Conservation (phyloP, 257 asterid genomes). For the Salvia splendens region DNA sequence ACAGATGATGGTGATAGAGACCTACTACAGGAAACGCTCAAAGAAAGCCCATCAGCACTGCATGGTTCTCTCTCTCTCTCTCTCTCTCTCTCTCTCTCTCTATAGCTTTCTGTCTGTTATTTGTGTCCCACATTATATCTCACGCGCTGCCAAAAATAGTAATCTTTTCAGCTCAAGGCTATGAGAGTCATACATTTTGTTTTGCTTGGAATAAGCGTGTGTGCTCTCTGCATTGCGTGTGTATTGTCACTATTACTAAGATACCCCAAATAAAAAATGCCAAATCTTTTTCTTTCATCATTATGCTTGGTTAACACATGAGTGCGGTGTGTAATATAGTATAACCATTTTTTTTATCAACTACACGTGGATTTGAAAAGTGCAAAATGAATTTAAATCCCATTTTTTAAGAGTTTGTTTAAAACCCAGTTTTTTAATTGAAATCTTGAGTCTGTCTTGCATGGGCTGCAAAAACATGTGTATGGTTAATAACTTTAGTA, state of each 20-base stretch:
- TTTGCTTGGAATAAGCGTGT: not conserved
- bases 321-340: no score
- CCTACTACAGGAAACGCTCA: conserved; percentile 67
- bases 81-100: not conserved
- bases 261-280: not conserved
- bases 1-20: conserved; percentile 58
- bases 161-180: no score
- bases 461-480: conserved; percentile 20
- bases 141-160: conserved; percentile 7
- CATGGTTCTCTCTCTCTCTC: conserved; percentile 39
- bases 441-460: not conserved
- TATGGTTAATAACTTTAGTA: conserved; percentile 17
- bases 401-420: not conserved
- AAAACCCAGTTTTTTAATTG: not conserved
- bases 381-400: not conserved
- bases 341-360: no score
- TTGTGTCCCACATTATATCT: conserved; percentile 18
- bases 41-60: conserved; percentile 43
- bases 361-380: no score
- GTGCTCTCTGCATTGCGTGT: not conserved
- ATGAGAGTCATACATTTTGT: not conserved
- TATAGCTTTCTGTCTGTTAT: conserved; percentile 30
- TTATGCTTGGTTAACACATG: not conserved
- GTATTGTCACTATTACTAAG: not conserved
- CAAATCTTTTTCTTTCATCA: not conserved